These are phyloP conservation scores for Thraustochytrium sp. DNA, from an alignment of 352 stramenopile genomes.

Conservation along the genomic window DNA sequence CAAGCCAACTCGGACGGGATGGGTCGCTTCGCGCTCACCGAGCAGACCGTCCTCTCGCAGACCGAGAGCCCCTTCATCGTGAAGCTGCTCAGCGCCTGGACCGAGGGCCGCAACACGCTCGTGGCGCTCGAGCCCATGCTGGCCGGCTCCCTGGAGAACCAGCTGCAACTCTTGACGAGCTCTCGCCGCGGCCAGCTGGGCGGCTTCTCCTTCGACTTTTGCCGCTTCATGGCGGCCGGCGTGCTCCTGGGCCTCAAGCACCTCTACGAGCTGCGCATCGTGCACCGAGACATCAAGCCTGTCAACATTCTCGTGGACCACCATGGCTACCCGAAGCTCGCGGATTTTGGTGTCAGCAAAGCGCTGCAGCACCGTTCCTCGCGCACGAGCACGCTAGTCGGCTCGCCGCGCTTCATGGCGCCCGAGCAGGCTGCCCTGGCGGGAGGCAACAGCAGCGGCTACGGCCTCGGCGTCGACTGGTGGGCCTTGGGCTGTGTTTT, in stretches of 20 bases:
- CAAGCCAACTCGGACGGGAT: neutral
- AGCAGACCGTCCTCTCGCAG: slow-evolving; percentile 25
- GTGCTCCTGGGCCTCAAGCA: neutral
- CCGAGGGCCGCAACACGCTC: neutral
- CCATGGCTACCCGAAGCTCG: slow-evolving; percentile 72
- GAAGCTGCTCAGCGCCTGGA: neutral
- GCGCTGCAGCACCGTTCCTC: slow-evolving; percentile 50
- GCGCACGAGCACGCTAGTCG: slow-evolving; percentile 49
- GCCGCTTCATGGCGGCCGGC: neutral
- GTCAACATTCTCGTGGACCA: slow-evolving; percentile 81
- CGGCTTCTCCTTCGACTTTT: neutral
- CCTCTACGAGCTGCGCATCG: slow-evolving; percentile 53
- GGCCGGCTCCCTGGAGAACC: neutral
- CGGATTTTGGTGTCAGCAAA: slow-evolving; percentile 81
- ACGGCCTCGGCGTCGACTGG: slow-evolving; percentile 49
- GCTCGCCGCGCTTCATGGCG: slow-evolving; percentile 52
- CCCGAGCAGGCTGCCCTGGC: slow-evolving; percentile 47
- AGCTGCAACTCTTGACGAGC: neutral
- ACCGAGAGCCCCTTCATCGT: slow-evolving; percentile 1
- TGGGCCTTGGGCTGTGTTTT: slow-evolving; percentile 52
- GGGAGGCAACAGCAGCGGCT: slow-evolving; percentile 24
- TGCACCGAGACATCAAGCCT: slow-evolving; percentile 76
- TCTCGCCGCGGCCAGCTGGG: neutral
- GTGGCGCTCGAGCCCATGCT: slow-evolving; percentile 16
- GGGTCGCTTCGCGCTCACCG: neutral